Evolutionary conservation across 164 flowering plant species (phyloP).

Genomic region (Aristolochia contorta): DNA sequence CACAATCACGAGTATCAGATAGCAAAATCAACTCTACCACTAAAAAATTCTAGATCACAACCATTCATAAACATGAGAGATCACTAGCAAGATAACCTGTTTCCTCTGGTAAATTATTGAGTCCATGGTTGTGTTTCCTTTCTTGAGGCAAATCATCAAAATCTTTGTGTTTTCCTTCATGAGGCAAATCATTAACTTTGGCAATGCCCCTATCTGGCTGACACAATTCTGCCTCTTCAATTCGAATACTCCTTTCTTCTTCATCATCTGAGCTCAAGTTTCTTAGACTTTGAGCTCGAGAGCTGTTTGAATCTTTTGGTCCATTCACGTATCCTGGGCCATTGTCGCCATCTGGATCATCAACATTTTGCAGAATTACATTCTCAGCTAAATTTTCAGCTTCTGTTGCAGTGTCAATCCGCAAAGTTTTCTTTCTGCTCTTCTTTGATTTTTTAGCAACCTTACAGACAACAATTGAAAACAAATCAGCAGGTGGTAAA

Average conservation of each 20-base stretch:
- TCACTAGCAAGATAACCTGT: too few species aligned
- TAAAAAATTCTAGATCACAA: too few species aligned
- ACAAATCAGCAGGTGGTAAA: constrained; percentile 5
- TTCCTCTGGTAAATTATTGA: neutral
- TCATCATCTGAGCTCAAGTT: constrained; percentile 20
- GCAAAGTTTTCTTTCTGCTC: constrained; percentile 37
- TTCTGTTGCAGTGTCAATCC: constrained; percentile 19
- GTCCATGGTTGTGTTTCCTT: constrained; percentile 12
- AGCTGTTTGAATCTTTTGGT: constrained; percentile 9
- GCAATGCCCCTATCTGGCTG: constrained; percentile 6
- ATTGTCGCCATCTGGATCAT: constrained; percentile 12
- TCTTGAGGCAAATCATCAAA: constrained; percentile 15
- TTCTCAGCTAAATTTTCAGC: constrained; percentile 14
- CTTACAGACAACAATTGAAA: constrained; percentile 25
- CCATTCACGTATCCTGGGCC: constrained; percentile 18
- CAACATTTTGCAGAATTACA: constrained; percentile 8
- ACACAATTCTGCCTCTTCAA: constrained; percentile 23
- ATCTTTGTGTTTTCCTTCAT: too few species aligned
- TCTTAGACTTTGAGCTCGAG: constrained; percentile 7
- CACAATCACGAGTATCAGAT: too few species aligned
- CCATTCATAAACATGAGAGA: too few species aligned
- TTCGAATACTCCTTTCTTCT: constrained; percentile 15
- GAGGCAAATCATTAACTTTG: constrained; percentile 14
- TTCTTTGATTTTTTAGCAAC: constrained; percentile 67
- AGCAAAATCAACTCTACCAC: too few species aligned